Evolutionary conservation across 1,284 basidiomycete genomes (phyloP), one percentile per base, ranked within the genome.

Genomic region (Naganishia albida): DNA sequence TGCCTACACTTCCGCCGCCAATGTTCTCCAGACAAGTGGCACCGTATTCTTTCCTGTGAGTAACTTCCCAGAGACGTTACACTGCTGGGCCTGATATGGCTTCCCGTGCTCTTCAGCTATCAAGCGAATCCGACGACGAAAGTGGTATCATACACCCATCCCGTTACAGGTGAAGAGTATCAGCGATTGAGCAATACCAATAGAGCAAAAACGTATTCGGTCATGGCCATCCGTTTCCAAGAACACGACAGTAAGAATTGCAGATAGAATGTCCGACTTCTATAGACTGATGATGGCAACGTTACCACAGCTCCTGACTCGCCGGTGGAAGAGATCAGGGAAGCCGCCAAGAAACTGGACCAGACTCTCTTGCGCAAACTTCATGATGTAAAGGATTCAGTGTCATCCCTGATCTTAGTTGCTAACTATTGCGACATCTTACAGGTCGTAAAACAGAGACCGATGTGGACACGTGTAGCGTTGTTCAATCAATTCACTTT

Each of bases 391-490:
- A 44, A 81, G 67, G 39, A 4, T 20, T 48, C 62, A 51, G n/a
- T 56, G 46, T 44, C 50, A 46, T 23, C 16, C 34, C 23, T 65
- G 15, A 67, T 66, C 50, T 39, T 13, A 26, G 50, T 23, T 26
- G n/a, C n/a, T n/a, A n/a, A n/a, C n/a, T n/a, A n/a, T 13, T n/a
- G 46, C 59, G 16, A 23, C 20, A 18, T 38, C 34, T 20, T 53
- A 12, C 55, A 81, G 76, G 68, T 80, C 6, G 71, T 83, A 46
- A 78, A 82, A 49, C 80, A 88, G 67, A 84, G 95, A 25, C 92
- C 94, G 0, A 81, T 96, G 20, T 99, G 95, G 94, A 89, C 90
- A 1, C 85, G 93, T 15, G 82, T 85, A 62, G 89, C 49, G 26
- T 50, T 56, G 15, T 13, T 54, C 38, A 59, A 63, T 49, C 48